These are phyloP conservation scores for Nothophytophthora sp. DNA, from an alignment of 352 stramenopile species.

Conservation along the genomic window DNA sequence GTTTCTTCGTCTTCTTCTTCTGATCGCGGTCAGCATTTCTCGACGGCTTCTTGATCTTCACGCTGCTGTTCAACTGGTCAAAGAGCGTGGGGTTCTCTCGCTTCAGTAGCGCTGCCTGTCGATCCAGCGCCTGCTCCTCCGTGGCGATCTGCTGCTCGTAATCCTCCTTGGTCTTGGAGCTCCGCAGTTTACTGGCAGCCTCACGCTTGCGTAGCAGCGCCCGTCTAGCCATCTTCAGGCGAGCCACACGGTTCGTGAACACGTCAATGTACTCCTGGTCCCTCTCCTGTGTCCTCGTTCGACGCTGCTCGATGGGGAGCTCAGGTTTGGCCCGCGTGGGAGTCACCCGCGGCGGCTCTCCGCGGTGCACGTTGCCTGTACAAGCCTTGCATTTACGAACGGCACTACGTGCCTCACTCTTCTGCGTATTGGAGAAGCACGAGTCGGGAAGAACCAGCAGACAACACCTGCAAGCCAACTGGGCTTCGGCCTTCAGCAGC, in stretches of 20 bases:
- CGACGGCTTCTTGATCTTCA: conserved; percentile 23
- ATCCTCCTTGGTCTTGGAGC: conserved; percentile 24
- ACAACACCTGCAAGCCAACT: conserved; percentile 26
- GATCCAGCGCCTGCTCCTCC: conserved; percentile 20
- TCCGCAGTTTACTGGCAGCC: conserved; percentile 20
- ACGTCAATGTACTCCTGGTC: conserved; percentile 5
- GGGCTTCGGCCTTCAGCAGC: not conserved
- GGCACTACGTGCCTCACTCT: not conserved
- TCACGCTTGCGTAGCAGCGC: conserved; percentile 22
- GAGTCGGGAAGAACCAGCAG: conserved; percentile 7
- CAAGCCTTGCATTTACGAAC: conserved; percentile 23
- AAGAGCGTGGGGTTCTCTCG: conserved; percentile 10
- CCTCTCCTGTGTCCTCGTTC: not conserved
- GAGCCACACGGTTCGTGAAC: conserved; percentile 25
- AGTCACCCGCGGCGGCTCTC: not conserved
- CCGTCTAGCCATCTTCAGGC: conserved; percentile 19
- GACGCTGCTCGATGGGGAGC: not conserved
- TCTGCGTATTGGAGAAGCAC: conserved; percentile 20
- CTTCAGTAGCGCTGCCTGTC: conserved; percentile 15
- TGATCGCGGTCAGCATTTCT: conserved; percentile 5
- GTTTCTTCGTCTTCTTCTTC: conserved; percentile 10
- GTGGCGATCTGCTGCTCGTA: conserved; percentile 33
- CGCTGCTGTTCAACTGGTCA: conserved; percentile 14
- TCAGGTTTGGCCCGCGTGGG: conserved; percentile 8
- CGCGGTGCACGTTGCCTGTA: conserved; percentile 12